Conservation (phyloP, 1,139 yeast species). For the Taphrina populina region DNA sequence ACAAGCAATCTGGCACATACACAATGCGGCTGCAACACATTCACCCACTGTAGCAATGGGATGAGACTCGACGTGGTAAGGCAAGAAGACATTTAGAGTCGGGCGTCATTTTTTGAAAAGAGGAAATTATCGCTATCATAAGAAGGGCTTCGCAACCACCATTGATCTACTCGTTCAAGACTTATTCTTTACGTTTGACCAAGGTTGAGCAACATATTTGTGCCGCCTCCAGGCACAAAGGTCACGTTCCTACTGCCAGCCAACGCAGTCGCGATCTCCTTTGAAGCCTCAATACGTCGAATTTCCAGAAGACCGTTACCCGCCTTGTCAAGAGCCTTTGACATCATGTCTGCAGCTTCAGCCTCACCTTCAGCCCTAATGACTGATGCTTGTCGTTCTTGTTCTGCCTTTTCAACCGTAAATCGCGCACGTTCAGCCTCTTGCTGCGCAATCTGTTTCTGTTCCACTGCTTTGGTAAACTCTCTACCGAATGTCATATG, state of each 20-base stretch:
- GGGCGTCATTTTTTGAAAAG: too few species aligned
- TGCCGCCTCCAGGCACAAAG: slow-evolving; percentile 62
- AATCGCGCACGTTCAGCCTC: slow-evolving; percentile 97
- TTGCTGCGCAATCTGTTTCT: slow-evolving; percentile 98
- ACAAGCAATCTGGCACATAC: too few species aligned
- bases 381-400: slow-evolving; percentile 90
- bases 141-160: too few species aligned
- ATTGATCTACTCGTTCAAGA: too few species aligned
- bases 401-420: slow-evolving; percentile 94
- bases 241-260: slow-evolving; percentile 83
- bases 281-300: slow-evolving; percentile 94
- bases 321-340: slow-evolving; percentile 87
- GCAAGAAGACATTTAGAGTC: too few species aligned
- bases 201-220: slow-evolving; percentile 29
- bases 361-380: slow-evolving; percentile 99
- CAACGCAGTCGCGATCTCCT: slow-evolving; percentile 86
- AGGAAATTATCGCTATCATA: too few species aligned
- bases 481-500: slow-evolving; percentile 97
- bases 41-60: too few species aligned
- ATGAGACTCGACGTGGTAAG: too few species aligned
- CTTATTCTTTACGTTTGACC: slow-evolving; percentile 24
- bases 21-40: too few species aligned
- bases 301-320: slow-evolving; percentile 95
- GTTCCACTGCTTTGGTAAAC: slow-evolving; percentile 97
- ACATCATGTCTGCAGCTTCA: slow-evolving; percentile 93